Conservation (phyloP, 495 filamentous ascomycete genomes). For the Thozetella sp. region DNA sequence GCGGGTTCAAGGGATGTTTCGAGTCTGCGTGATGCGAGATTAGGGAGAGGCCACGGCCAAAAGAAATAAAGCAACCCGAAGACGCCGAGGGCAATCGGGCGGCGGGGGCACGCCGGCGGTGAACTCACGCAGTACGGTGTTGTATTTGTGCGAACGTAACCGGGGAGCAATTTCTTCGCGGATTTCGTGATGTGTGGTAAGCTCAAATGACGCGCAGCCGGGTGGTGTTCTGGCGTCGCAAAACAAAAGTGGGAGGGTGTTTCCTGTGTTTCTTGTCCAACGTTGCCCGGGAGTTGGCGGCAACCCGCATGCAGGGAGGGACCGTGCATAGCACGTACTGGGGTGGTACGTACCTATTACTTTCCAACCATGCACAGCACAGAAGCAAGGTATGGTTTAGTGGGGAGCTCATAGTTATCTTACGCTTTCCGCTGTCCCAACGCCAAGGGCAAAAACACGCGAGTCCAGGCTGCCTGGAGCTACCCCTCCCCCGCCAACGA, state of each 20-base stretch:
- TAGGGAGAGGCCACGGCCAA: background rate
- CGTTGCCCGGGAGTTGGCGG: background rate
- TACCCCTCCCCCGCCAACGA: too few species aligned
- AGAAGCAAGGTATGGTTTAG: too few species aligned
- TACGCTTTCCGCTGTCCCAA: too few species aligned
- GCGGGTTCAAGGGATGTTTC: slow-evolving; percentile 8
- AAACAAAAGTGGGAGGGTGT: background rate
- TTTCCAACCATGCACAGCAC: too few species aligned
- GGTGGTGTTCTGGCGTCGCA: background rate
- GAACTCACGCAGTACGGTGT: background rate
- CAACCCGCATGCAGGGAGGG: background rate
- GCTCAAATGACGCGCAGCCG: background rate
- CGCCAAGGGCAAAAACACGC: too few species aligned
- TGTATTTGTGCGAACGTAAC: background rate
- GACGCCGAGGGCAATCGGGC: too few species aligned
- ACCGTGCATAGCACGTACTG: background rate
- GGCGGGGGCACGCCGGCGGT: too few species aligned
- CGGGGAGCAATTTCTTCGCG: background rate
- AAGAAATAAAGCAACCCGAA: background rate
- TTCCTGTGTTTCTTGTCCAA: background rate
- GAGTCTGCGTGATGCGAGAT: background rate
- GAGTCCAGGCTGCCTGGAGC: too few species aligned
- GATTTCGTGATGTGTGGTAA: background rate
- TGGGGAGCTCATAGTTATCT: too few species aligned
- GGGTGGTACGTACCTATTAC: background rate